Conservation (phyloP, 257 asterid genomes). For the Capsicum rhomboideum region DNA sequence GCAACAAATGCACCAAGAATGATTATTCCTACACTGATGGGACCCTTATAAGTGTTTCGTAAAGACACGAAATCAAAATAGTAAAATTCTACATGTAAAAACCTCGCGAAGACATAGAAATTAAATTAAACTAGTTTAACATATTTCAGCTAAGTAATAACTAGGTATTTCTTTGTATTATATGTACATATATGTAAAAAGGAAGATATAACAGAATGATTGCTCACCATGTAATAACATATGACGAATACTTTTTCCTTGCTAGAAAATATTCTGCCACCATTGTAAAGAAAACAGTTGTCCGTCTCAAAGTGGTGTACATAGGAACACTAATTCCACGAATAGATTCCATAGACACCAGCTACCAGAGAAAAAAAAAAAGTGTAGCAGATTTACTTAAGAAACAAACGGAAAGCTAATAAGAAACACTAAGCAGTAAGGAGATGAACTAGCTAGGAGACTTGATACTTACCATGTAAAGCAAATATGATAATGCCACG, state of each 20-base stretch:
- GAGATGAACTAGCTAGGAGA: not conserved
- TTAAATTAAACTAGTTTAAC: not conserved
- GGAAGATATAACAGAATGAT: not conserved
- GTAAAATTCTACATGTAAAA: not conserved
- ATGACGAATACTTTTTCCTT: not conserved
- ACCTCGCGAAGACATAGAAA: not conserved
- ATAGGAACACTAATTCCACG: slow-evolving; percentile 16
- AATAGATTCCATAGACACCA: slow-evolving; percentile 20
- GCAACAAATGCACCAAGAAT: slow-evolving; percentile 17
- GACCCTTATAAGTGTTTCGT: not conserved
- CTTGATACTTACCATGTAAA: slow-evolving; percentile 15
- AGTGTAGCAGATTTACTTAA: not conserved
- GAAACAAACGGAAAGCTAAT: not conserved
- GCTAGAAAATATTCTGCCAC: slow-evolving; percentile 7
- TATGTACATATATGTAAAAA: not conserved
- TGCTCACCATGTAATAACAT: slow-evolving; percentile 9
- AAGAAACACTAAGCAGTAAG: not conserved
- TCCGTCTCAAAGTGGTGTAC: slow-evolving; percentile 18
- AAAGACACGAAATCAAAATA: not conserved
- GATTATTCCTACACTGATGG: slow-evolving; percentile 17
- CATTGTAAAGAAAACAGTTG: slow-evolving; percentile 17
- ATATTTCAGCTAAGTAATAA: no score
- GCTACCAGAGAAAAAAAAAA: not conserved
- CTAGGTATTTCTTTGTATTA: no score
- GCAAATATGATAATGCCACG: slow-evolving; percentile 12